Percentiles rank a stretch among this genome's conserved stretches.
These are phyloP conservation scores for Pharnaceum exiguum DNA, from an alignment of 148 eudicot genomes.

Conservation along the genomic window DNA sequence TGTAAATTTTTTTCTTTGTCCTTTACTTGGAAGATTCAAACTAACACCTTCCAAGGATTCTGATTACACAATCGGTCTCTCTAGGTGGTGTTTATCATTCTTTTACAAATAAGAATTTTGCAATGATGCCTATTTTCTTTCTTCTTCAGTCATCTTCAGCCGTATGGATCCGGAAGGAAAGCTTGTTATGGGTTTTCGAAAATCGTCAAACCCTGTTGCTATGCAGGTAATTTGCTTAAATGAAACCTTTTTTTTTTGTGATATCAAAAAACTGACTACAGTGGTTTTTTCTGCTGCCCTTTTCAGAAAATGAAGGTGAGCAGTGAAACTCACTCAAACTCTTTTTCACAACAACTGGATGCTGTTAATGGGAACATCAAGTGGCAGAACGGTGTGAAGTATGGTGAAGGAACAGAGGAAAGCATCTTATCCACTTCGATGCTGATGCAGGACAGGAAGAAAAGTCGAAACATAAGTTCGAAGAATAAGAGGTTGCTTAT, in stretches of 20 bases:
- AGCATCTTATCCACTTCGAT: conserved; percentile 29
- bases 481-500: conserved; percentile 72
- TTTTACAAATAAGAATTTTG: background rate
- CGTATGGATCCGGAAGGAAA: conserved; percentile 94
- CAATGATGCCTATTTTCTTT: conserved; percentile 5
- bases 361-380: conserved; percentile 35
- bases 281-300: conserved; percentile 45
- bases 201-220: conserved; percentile 51
- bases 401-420: conserved; percentile 35
- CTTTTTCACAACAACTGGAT: conserved; percentile 43
- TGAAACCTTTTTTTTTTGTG: conserved; percentile 32
- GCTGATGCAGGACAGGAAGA: conserved; percentile 51
- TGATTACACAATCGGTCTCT: background rate
- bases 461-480: conserved; percentile 65
- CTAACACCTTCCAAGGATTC: no score
- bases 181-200: conserved; percentile 88
- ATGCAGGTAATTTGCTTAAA: conserved; percentile 42
- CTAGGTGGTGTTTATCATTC: background rate
- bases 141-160: conserved; percentile 75
- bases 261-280: conserved; percentile 36
- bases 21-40: no score
- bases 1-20: no score
- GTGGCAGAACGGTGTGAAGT: conserved; percentile 45
- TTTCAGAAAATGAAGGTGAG: conserved; percentile 58
- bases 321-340: conserved; percentile 43